Evolutionary conservation across 2,329 filamentous ascomycete species (phyloP).

Genomic region (Penicillium verrucosum): DNA sequence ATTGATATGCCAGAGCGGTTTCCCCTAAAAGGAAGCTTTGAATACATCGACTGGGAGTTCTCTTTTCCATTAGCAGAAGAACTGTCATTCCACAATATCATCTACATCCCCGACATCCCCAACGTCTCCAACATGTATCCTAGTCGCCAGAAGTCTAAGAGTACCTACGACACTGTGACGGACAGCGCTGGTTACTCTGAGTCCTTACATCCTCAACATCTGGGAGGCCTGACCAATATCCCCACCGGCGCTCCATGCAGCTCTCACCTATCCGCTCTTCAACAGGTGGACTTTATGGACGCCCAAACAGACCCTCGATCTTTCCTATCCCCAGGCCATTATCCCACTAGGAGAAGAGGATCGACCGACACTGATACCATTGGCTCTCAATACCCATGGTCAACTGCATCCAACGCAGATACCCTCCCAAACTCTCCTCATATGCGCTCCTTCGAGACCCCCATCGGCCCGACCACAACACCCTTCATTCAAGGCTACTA

Average conservation of each 20-base stretch:
- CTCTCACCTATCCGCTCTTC: conserved; percentile 4
- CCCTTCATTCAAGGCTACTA: conserved; percentile 19
- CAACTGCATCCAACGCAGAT: conserved; percentile 15
- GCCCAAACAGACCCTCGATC: conserved; percentile 7
- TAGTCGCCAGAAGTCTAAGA: not conserved
- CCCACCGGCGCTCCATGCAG: conserved; percentile 8
- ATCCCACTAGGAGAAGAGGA: conserved; percentile 13
- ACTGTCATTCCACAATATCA: not conserved
- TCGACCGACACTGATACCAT: conserved; percentile 16
- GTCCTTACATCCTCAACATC: not conserved
- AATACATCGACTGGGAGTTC: conserved; percentile 10
- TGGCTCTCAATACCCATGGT: conserved; percentile 22
- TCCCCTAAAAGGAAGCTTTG: conserved; percentile 3
- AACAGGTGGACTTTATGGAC: conserved; percentile 5
- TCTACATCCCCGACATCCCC: not conserved
- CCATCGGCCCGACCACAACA: conserved; percentile 1
- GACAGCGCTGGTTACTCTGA: not conserved
- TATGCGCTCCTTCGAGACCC: conserved; percentile 6
- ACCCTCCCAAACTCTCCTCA: conserved; percentile 8
- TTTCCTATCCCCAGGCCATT: conserved; percentile 15
- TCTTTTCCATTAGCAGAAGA: not conserved
- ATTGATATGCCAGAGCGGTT: conserved; percentile 14
- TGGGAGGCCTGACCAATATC: conserved; percentile 11
- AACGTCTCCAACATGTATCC: conserved; percentile 7
- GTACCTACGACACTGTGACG: not conserved